Evolutionary conservation across 768 basidiomycete species (phyloP).

Genomic region (Rhizopogon rudus): DNA sequence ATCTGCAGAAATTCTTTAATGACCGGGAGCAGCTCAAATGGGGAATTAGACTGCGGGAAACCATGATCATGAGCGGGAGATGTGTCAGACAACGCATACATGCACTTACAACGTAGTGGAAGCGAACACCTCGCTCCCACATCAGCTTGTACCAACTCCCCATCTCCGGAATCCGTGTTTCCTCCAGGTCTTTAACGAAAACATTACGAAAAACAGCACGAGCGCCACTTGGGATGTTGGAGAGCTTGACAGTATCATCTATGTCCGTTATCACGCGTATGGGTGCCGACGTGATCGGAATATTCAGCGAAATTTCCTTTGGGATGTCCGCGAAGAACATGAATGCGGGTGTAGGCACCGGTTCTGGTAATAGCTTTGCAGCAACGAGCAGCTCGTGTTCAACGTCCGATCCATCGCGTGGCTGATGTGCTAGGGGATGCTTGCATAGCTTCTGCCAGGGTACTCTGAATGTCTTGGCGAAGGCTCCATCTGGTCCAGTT

Average conservation of each 20-base stretch:
- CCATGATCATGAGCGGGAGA: constrained; percentile 2
- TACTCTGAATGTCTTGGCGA: constrained; percentile 57
- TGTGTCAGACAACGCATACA: constrained; percentile 7
- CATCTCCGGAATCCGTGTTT: constrained; percentile 80
- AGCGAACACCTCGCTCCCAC: constrained; percentile 68
- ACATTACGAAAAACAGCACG: constrained; percentile 85
- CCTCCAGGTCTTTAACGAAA: constrained; percentile 80
- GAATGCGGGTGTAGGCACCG: constrained; percentile 16
- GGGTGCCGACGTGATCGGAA: constrained; percentile 55
- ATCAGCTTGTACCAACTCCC: constrained; percentile 69
- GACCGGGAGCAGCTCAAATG: constrained; percentile 78
- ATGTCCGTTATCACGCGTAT: constrained; percentile 89
- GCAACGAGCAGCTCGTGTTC: constrained; percentile 50
- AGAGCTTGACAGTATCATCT: constrained; percentile 76
- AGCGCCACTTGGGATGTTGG: constrained; percentile 75
- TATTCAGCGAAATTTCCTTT: constrained; percentile 23
- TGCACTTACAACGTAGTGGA: constrained; percentile 81
- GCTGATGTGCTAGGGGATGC: constrained; percentile 43
- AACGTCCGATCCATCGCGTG: constrained; percentile 34
- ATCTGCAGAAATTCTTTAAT: constrained; percentile 70
- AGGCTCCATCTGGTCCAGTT: constrained; percentile 70
- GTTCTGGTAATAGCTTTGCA: constrained; percentile 42
- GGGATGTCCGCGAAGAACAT: constrained; percentile 5
- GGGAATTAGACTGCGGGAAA: constrained; percentile 72
- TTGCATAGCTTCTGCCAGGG: constrained; percentile 65